phyloP scores from a whole-genome alignment of 2,329 filamentous ascomycete genomes.

The Neocucurbitaria cava region DNA sequence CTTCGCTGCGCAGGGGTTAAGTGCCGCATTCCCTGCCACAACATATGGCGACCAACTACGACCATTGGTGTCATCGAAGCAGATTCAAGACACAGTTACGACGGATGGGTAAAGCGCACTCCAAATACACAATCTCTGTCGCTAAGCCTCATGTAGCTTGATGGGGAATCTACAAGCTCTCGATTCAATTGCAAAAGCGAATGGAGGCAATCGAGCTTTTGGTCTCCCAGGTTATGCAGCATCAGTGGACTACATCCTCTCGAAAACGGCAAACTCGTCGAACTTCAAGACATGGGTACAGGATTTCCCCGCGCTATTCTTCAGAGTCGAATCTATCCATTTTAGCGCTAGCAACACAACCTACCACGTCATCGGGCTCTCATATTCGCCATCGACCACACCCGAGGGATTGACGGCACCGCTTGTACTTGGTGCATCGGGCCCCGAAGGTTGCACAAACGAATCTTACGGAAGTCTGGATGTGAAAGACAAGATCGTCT shows the following conservation, averaged over 20 bases:
- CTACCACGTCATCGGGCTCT: constrained; percentile 53
- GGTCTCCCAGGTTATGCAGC: constrained; percentile 66
- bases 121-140: background rate
- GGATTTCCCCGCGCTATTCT: constrained; percentile 57
- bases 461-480: constrained; percentile 49
- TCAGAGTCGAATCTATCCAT: constrained; percentile 50
- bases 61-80: constrained; percentile 46
- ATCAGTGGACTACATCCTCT: constrained; percentile 64
- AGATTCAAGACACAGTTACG: constrained; percentile 51
- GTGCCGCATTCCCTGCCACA: constrained; percentile 26
- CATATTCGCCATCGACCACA: constrained; percentile 58
- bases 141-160: constrained; percentile 49
- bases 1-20: constrained; percentile 33
- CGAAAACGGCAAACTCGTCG: constrained; percentile 54
- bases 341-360: constrained; percentile 48
- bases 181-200: constrained; percentile 61
- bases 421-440: constrained; percentile 51
- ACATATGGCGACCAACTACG: constrained; percentile 27
- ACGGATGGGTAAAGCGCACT: constrained; percentile 40
- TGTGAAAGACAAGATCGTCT: constrained; percentile 51
- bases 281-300: constrained; percentile 55
- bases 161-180: constrained; percentile 62
- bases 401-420: constrained; percentile 53
- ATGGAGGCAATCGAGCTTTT: constrained; percentile 67
- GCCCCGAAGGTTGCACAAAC: constrained; percentile 49